Conservation (phyloP, 106 monocot species). For the Dactylorhiza incarnata region DNA sequence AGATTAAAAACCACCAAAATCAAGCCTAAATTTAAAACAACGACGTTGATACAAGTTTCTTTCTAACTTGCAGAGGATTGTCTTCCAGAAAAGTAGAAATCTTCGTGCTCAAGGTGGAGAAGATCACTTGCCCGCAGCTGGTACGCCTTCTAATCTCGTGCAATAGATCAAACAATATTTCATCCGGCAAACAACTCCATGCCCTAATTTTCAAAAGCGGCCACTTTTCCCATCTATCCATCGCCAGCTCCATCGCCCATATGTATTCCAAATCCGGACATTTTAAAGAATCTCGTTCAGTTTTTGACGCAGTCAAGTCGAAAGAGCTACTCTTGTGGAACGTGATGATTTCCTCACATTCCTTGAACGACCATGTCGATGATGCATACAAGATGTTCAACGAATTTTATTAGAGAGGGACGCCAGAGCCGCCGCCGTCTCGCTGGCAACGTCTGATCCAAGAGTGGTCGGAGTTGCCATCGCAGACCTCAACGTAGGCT, state of each 20-base stretch:
- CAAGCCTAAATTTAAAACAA: too few relatives aligned
- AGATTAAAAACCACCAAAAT: too few relatives aligned
- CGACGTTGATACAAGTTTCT: too few relatives aligned
- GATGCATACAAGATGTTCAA: constrained; percentile 27
- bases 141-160: background rate
- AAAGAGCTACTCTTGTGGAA: constrained; percentile 48
- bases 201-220: constrained; percentile 30
- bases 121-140: background rate
- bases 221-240: constrained; percentile 8
- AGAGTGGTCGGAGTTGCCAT: too few relatives aligned
- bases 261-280: constrained; percentile 36
- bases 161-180: background rate
- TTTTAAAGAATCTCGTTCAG: constrained; percentile 13
- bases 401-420: too few relatives aligned
- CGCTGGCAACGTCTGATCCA: too few relatives aligned
- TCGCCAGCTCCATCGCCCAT: constrained; percentile 24
- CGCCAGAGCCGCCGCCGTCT: too few relatives aligned
- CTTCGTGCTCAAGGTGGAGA: background rate
- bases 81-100: too few relatives aligned
- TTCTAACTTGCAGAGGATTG: too few relatives aligned
- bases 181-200: constrained; percentile 22
- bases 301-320: constrained; percentile 28
- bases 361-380: constrained; percentile 15
- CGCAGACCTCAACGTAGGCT: too few relatives aligned
- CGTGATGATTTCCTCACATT: constrained; percentile 43